Conservation (phyloP, 2,329 filamentous ascomycete species). For the Penicillium sp. region DNA sequence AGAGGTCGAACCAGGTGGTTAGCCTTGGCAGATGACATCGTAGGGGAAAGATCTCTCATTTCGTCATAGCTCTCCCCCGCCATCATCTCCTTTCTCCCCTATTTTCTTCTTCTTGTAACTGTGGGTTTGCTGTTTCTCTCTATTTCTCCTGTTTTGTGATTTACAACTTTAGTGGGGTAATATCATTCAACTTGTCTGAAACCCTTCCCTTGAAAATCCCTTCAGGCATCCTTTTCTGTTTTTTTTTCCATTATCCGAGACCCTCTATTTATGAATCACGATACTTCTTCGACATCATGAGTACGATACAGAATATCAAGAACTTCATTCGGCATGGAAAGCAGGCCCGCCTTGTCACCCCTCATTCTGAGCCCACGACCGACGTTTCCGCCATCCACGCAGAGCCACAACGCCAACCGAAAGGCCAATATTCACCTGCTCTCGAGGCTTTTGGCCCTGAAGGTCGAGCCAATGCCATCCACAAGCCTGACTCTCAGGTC, state of each 20-base stretch:
- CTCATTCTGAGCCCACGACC: conserved; percentile 61
- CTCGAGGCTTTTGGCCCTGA: conserved; percentile 62
- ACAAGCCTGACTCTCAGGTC: conserved; percentile 62
- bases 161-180: background rate
- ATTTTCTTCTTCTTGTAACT: background rate
- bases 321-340: conserved; percentile 98
- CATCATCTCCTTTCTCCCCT: conserved; percentile 8
- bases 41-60: conserved; percentile 6
- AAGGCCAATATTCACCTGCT: conserved; percentile 47
- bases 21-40: conserved; percentile 13
- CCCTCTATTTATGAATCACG: background rate
- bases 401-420: conserved; percentile 57
- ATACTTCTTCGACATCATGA: conserved; percentile 47
- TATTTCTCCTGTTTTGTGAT: background rate
- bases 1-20: background rate
- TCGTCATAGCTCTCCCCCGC: conserved; percentile 9
- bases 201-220: conserved; percentile 1
- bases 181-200: background rate
- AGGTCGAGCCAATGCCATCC: conserved; percentile 61
- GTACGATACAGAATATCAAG: conserved; percentile 89
- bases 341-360: conserved; percentile 72
- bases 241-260: background rate
- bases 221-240: background rate
- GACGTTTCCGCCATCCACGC: conserved; percentile 64
- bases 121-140: background rate